Evolutionary conservation across 2,329 filamentous ascomycete species (phyloP).

Genomic region (Metarhizium sp.): DNA sequence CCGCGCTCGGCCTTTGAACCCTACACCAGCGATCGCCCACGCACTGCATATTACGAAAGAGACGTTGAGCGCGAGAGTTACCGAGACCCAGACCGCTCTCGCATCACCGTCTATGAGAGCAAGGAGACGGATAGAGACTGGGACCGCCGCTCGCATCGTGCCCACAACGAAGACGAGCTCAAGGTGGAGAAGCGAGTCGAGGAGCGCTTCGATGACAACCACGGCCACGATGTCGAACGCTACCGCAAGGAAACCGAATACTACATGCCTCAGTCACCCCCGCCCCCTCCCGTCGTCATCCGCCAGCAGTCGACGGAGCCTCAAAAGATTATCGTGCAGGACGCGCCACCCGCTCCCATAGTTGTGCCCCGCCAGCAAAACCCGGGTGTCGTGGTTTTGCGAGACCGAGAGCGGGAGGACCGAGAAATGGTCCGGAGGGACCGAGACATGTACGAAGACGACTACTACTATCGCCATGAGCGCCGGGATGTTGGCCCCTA

Average conservation of each 20-base stretch:
- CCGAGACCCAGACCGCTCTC: constrained; percentile 17
- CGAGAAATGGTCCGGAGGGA: constrained; percentile 21
- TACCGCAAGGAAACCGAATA: constrained; percentile 56
- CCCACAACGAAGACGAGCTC: constrained; percentile 39
- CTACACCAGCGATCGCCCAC: constrained; percentile 26
- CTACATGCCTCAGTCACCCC: constrained; percentile 41
- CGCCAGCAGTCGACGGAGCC: constrained; percentile 44
- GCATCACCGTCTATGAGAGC: constrained; percentile 27
- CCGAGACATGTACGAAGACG: constrained; percentile 32
- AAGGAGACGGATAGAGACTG: constrained; percentile 29
- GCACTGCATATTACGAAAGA: constrained; percentile 34
- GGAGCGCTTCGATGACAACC: constrained; percentile 36
- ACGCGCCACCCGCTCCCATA: constrained; percentile 44
- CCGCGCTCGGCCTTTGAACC: constrained; percentile 42
- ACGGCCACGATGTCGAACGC: constrained; percentile 43
- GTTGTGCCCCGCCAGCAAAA: constrained; percentile 35
- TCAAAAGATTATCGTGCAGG: constrained; percentile 52
- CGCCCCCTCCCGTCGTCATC: constrained; percentile 44
- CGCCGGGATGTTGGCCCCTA: constrained; percentile 33
- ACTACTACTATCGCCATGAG: constrained; percentile 43
- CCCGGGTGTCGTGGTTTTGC: constrained; percentile 33
- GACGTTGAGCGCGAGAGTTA: constrained; percentile 29
- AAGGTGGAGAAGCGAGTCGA: constrained; percentile 45
- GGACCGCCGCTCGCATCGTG: constrained; percentile 30
- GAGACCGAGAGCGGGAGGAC: constrained; percentile 34